Conservation (phyloP, 495 filamentous ascomycete species). For the Penicillium angulare region DNA sequence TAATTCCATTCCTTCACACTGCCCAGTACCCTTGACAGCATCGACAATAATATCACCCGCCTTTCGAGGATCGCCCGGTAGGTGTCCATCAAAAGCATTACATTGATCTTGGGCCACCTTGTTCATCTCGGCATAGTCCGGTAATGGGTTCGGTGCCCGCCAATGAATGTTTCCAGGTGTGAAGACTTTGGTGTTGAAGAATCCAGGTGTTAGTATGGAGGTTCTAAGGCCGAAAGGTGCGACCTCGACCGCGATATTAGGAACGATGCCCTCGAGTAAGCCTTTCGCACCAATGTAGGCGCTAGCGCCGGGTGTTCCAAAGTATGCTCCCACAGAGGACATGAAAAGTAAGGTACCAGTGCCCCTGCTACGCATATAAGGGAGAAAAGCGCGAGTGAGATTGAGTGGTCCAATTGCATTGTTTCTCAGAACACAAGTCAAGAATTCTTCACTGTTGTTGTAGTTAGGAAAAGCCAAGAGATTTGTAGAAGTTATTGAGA, state of each 20-base stretch:
- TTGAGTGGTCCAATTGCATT: slow-evolving; percentile 52
- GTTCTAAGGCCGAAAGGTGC: not conserved
- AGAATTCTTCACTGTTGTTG: not conserved
- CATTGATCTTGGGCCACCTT: not conserved
- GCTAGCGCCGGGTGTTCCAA: not conserved
- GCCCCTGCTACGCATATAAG: slow-evolving; percentile 40
- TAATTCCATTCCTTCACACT: not conserved
- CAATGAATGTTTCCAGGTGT: not conserved
- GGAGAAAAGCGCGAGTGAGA: slow-evolving; percentile 44
- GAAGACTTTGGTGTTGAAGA: not conserved
- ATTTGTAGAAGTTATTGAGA: not conserved
- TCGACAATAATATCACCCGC: not conserved
- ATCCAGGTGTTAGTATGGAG: not conserved
- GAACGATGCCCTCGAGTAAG: not conserved
- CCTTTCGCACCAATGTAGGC: not conserved
- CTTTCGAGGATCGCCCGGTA: not conserved
- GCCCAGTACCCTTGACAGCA: not conserved
- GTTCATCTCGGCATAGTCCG: not conserved
- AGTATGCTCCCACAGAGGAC: not conserved
- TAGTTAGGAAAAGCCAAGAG: not conserved
- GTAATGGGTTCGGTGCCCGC: not conserved
- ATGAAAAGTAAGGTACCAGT: slow-evolving; percentile 40
- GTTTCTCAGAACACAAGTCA: not conserved
- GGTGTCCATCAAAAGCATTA: not conserved
- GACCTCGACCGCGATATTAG: not conserved